Conservation (phyloP, 345 rosid species). For the Limnanthes douglasii region DNA sequence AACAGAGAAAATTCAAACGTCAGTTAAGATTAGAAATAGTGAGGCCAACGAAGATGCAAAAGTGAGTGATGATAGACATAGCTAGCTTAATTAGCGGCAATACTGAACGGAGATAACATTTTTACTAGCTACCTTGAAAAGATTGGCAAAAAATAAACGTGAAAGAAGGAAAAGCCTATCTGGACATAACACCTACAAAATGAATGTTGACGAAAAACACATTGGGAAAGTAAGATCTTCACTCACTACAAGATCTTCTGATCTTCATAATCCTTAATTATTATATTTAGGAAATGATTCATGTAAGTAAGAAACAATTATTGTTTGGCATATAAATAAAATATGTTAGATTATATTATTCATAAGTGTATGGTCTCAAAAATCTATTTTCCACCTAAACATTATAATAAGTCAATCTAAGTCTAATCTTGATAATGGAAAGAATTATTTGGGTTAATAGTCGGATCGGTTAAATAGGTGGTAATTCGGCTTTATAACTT, state of each 20-base stretch:
- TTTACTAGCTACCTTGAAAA: conserved; percentile 31
- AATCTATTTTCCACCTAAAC: too few relatives aligned
- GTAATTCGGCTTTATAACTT: too few relatives aligned
- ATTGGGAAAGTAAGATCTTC: conserved; percentile 74
- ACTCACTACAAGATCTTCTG: conserved; percentile 45
- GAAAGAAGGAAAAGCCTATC: conserved; percentile 55
- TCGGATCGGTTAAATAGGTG: too few relatives aligned
- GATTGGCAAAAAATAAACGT: conserved; percentile 55
- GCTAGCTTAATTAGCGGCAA: conserved; percentile 67
- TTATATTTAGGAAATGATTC: too few relatives aligned
- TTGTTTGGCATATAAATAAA: too few relatives aligned
- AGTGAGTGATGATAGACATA: conserved; percentile 75
- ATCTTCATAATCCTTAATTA: too few relatives aligned
- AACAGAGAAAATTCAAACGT: conserved; percentile 35
- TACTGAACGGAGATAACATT: conserved; percentile 47
- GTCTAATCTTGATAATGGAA: too few relatives aligned
- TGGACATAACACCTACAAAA: conserved; percentile 36
- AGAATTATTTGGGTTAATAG: too few relatives aligned
- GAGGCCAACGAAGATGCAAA: conserved; percentile 53
- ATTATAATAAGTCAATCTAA: too few relatives aligned
- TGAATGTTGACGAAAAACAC: conserved; percentile 72
- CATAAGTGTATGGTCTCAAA: too few relatives aligned
- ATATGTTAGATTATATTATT: too few relatives aligned
- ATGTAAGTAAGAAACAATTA: too few relatives aligned
- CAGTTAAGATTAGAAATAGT: conserved; percentile 36